A percentile compares a stretch with the other conserved stretches of the same genome.
phyloP scores from a whole-genome alignment of 2,329 filamentous ascomycete genomes.

The Cercospora janseana region DNA sequence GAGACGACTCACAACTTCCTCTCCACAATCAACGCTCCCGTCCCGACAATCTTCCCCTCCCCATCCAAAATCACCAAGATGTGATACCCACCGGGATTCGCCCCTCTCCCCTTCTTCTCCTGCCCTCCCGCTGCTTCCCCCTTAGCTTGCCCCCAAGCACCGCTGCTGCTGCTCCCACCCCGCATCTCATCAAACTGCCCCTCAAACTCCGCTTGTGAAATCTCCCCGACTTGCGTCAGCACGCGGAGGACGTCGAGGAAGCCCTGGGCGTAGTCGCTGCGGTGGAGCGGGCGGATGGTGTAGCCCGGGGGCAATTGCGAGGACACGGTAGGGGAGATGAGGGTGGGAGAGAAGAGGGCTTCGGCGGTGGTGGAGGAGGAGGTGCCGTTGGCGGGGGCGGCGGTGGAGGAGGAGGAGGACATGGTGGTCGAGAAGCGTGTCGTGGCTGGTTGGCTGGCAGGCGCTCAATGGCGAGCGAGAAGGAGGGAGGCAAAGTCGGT shows the following conservation, averaged over 20 bases:
- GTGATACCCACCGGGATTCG: constrained; percentile 72
- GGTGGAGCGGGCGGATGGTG: constrained; percentile 73
- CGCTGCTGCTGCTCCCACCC: not conserved
- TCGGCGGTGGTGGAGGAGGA: constrained; percentile 18
- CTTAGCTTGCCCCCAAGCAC: not conserved
- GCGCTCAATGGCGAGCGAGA: constrained; percentile 2
- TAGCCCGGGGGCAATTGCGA: constrained; percentile 76
- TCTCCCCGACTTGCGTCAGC: constrained; percentile 88
- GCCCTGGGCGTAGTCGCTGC: constrained; percentile 72
- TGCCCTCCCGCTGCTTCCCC: constrained; percentile 14
- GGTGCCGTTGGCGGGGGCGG: too few relatives aligned
- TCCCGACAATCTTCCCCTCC: constrained; percentile 73
- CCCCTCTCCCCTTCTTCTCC: constrained; percentile 60
- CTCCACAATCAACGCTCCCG: constrained; percentile 86
- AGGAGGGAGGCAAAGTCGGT: too few relatives aligned
- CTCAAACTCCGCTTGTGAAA: constrained; percentile 70
- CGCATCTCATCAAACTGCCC: constrained; percentile 81
- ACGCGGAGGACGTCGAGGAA: constrained; percentile 91
- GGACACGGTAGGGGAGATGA: constrained; percentile 74
- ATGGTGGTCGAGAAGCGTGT: constrained; percentile 4
- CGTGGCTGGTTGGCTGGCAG: too few relatives aligned
- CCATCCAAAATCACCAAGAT: constrained; percentile 81
- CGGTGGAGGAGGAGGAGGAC: constrained; percentile 11
- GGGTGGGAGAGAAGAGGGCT: constrained; percentile 69
- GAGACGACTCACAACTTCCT: constrained; percentile 72